phyloP scores from a whole-genome alignment of 768 basidiomycete genomes.

The Macrocybe gigantea region DNA sequence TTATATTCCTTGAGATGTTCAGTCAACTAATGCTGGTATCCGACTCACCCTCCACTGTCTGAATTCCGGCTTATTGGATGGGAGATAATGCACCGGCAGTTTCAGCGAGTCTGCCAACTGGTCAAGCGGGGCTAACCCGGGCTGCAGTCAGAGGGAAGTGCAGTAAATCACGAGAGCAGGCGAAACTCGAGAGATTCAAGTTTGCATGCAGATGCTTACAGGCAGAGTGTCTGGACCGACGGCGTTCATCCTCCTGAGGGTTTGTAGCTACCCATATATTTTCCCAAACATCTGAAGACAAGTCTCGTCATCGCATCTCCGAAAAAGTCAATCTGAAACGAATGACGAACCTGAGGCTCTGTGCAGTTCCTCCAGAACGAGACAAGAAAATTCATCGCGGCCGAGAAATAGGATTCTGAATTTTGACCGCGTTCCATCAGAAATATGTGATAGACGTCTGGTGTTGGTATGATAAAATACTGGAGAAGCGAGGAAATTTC shows the following conservation, averaged over 20 bases:
- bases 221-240: constrained; percentile 47
- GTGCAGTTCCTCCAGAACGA: constrained; percentile 60
- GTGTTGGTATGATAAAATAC: no score
- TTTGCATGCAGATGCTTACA: constrained; percentile 34
- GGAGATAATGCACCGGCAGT: constrained; percentile 57
- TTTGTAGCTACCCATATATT: constrained; percentile 65
- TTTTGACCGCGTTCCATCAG: no score
- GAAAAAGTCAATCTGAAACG: not conserved
- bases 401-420: constrained; percentile 87
- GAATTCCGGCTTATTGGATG: constrained; percentile 53
- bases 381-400: constrained; percentile 83
- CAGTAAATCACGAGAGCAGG: constrained; percentile 5
- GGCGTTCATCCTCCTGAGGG: constrained; percentile 61
- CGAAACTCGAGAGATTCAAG: not conserved
- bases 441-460: no score
- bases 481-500: no score
- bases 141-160: not conserved
- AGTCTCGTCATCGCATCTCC: constrained; percentile 1
- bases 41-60: constrained; percentile 55
- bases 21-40: not conserved
- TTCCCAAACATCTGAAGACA: constrained; percentile 67
- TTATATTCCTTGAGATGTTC: not conserved
- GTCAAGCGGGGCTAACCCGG: constrained; percentile 61
- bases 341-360: constrained; percentile 47
- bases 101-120: constrained; percentile 44